Base-by-base conservation (phyloP, 352 stramenopile genomes). In the Globisporangium megalacanthum region DNA sequence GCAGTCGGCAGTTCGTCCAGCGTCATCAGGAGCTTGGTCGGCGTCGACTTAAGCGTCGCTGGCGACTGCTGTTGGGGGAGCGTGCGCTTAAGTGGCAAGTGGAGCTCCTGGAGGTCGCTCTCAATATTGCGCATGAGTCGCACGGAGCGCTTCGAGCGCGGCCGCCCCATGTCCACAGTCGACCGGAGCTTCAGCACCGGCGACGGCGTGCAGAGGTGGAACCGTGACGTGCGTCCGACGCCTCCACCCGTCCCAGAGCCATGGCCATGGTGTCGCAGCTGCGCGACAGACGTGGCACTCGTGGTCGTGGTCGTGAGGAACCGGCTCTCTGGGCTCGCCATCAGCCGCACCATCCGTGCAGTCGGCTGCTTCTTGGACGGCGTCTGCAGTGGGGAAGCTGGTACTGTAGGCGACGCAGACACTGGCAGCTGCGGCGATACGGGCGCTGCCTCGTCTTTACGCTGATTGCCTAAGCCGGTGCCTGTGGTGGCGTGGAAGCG, bases 181-280 rank as follows among this genome's bases (percentile, higher is more conserved):
- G 67, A 87, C 41, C 87, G 86, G 25, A 92, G 62, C 52, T 89
- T 89, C 63, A 87, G 82, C 54, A 90, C 79, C 0, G 84, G 84
- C 31, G 84, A 94, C 54, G 84, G 84, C 19, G 84, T 94, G 49
- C 79, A 92, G 39, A 91, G 66, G 45, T 70, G 80, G 44, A 89
- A 89, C 15, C 70, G 68, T 46, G 76, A 73, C 42, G 60, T 56
- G 19, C 70, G 60, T 61, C 58, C 39, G 36, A 55, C 39, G 61
- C 56, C 65, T 29, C 52, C 44, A 45, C 46, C 19, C 33, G 59
- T 51, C 13, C 61, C 55, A 3, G 55, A 54, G n/a, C 55, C 55
- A 36, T 60, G 55, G 36, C 55, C 55, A 17, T 46, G 55, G 37
- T 60, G 55, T 7, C 45, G 65, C 50, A 17, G 55, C 42, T 52